Evolutionary conservation across 2,329 filamentous ascomycete species (phyloP).

Genomic region (Akanthomyces lecanii): DNA sequence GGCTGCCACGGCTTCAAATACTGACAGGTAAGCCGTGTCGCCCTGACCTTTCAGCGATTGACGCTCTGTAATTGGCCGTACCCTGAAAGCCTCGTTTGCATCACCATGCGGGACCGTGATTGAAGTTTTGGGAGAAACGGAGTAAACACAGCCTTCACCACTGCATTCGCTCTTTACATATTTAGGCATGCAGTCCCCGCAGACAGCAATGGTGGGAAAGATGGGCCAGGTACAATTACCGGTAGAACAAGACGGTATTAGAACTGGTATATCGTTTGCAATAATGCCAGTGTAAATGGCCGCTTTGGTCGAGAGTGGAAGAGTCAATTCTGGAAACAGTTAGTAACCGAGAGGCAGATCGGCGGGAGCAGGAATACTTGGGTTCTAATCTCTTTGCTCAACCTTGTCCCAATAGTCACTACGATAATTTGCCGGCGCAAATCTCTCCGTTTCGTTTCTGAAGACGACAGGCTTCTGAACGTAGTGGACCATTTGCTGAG

Average conservation of each 20-base stretch:
- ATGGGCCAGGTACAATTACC: slow-evolving; percentile 35
- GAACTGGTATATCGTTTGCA: slow-evolving; percentile 25
- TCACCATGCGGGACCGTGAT: slow-evolving; percentile 22
- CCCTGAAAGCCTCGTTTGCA: slow-evolving; percentile 28
- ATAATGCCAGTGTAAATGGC: slow-evolving; percentile 37
- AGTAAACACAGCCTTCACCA: slow-evolving; percentile 27
- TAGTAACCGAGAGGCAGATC: background rate
- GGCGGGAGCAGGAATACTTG: background rate
- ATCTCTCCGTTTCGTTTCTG: slow-evolving; percentile 18
- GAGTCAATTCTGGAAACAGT: slow-evolving; percentile 20
- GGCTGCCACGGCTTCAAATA: slow-evolving; percentile 33
- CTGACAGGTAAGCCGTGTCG: slow-evolving; percentile 28
- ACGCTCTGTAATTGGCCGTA: slow-evolving; percentile 23
- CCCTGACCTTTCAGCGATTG: slow-evolving; percentile 19
- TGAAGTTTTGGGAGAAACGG: slow-evolving; percentile 27
- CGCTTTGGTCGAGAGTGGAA: slow-evolving; percentile 34
- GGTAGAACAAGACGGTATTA: slow-evolving; percentile 28
- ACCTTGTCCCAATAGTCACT: slow-evolving; percentile 35
- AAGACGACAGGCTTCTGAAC: slow-evolving; percentile 25
- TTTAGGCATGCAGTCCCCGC: slow-evolving; percentile 28
- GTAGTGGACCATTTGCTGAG: slow-evolving; percentile 35
- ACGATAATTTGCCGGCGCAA: slow-evolving; percentile 28
- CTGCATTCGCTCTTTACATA: slow-evolving; percentile 21
- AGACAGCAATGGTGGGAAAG: slow-evolving; percentile 34
- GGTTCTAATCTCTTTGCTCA: slow-evolving; percentile 22